These are phyloP conservation scores for Dictyostelium firmibasis DNA, from an alignment of 78 protist species.

Conservation along the genomic window DNA sequence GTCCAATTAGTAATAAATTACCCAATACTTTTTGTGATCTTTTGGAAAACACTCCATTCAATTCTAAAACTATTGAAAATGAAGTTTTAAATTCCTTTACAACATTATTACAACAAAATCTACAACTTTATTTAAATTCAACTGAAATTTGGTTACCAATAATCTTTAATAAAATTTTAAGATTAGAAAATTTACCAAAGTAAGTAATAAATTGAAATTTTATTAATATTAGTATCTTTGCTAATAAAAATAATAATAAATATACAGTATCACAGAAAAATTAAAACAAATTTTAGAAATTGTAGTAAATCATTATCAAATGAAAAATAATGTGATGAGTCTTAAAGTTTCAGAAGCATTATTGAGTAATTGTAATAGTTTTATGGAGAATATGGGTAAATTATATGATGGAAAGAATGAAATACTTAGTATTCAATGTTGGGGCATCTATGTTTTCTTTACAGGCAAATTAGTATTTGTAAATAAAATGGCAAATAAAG, in stretches of 20 bases:
- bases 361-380: neutral
- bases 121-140: neutral
- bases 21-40: neutral
- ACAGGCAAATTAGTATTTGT: neutral
- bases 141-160: conserved; percentile 34
- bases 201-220: neutral
- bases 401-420: neutral
- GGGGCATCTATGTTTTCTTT: conserved; percentile 53
- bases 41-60: conserved; percentile 5
- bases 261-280: neutral
- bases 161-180: neutral
- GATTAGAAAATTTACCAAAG: neutral
- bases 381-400: neutral
- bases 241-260: neutral
- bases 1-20: conserved; percentile 36
- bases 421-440: neutral
- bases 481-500: neutral
- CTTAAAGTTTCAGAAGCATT: neutral
- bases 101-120: conserved; percentile 15
- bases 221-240: too few relatives aligned
- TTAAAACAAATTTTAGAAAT: neutral
- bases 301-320: neutral
- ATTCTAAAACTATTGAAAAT: conserved; percentile 48
- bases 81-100: conserved; percentile 29
- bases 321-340: neutral